Conservation (phyloP, 768 basidiomycete genomes). For the Polyporus arcularius region DNA sequence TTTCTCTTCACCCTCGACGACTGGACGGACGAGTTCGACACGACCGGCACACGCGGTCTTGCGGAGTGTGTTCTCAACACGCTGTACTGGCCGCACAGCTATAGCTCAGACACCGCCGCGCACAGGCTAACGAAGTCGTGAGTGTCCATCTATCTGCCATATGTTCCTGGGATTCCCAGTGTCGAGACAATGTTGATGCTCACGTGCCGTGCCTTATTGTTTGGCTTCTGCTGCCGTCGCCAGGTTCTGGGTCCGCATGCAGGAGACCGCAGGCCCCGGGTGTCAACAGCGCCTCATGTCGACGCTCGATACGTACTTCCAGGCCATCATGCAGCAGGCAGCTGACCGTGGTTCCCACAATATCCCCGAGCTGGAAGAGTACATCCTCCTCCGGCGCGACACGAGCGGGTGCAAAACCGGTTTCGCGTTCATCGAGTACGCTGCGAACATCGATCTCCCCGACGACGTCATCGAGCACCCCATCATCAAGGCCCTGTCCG, state of each 20-base stretch:
- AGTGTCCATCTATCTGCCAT: background rate
- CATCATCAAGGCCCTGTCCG: conserved; percentile 44
- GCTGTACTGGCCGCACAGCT: conserved; percentile 28
- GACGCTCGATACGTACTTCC: conserved; percentile 32
- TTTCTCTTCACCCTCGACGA: conserved; percentile 46
- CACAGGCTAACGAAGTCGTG: conserved; percentile 21
- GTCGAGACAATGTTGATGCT: background rate
- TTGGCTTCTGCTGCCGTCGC: background rate
- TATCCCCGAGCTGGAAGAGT: conserved; percentile 48
- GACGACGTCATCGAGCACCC: conserved; percentile 57
- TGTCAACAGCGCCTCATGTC: conserved; percentile 37
- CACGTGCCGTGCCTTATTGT: conserved; percentile 2
- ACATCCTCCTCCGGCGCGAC: conserved; percentile 53
- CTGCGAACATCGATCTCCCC: conserved; percentile 50
- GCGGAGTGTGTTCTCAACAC: conserved; percentile 33
- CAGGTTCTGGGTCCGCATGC: conserved; percentile 39
- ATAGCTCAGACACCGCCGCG: conserved; percentile 29
- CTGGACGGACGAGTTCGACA: conserved; percentile 40
- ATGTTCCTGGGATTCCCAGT: background rate
- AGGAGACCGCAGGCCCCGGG: conserved; percentile 39
- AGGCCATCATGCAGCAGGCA: conserved; percentile 35
- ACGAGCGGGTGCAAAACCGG: conserved; percentile 55
- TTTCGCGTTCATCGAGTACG: conserved; percentile 57
- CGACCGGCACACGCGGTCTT: conserved; percentile 20
- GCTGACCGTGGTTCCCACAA: conserved; percentile 27